Evolutionary conservation across 305 asterid species (phyloP).

Genomic region (Fraxinus ornus): DNA sequence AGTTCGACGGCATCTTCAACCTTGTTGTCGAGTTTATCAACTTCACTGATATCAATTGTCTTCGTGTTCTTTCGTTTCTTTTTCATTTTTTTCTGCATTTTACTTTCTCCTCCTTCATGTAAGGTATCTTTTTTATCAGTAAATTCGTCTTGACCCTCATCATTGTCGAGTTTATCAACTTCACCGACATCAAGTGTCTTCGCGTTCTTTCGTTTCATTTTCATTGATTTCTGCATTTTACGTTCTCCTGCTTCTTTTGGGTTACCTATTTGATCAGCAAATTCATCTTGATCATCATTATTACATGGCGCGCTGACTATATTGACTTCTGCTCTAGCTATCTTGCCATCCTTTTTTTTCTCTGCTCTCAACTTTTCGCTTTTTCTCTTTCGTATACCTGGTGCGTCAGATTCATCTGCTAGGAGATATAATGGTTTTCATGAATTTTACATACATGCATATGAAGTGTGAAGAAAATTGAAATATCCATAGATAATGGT

Average conservation of each 20-base stretch:
- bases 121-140: conserved; percentile 19
- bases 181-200: conserved; percentile 19
- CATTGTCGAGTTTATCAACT: conserved; percentile 6
- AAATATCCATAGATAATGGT: not conserved
- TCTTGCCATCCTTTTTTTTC: conserved; percentile 33
- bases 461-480: conserved; percentile 8
- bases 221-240: conserved; percentile 30
- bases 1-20: conserved; percentile 26
- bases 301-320: conserved; percentile 1
- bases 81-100: conserved; percentile 33
- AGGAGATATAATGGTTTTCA: conserved; percentile 11
- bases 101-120: conserved; percentile 25
- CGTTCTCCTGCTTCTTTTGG: conserved; percentile 28
- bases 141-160: conserved; percentile 26
- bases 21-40: conserved; percentile 13
- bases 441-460: not conserved
- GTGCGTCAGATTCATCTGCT: conserved; percentile 37
- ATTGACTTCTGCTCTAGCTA: conserved; percentile 6
- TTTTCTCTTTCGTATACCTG: conserved; percentile 31
- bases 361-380: conserved; percentile 33
- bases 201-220: conserved; percentile 41
- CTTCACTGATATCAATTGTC: conserved; percentile 13
- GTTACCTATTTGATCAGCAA: conserved; percentile 17
- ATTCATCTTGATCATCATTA: conserved; percentile 26
- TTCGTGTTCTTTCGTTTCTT: conserved; percentile 41